Base-by-base conservation (phyloP, 345 rosid genomes). In the Eucalyptus regnans region DNA sequence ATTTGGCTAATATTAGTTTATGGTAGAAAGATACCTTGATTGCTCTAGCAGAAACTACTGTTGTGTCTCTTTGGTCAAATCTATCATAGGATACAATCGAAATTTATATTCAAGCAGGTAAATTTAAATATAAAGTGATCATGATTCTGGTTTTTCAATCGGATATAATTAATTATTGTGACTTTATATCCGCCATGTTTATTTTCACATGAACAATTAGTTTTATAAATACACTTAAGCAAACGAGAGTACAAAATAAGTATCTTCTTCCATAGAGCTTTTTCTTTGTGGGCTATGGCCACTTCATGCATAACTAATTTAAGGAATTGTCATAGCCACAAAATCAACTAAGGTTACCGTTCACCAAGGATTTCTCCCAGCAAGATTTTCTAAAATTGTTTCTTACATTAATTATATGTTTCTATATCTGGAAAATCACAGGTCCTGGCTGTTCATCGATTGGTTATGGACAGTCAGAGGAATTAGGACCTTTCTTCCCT, bases 361-460 rank as follows among this genome's bases (percentile, higher is more conserved):
- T 51, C 43, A 68, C 80, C 7, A 33, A 68, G 44, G 25, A 17
- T 68, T 68, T 68, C 80, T 27, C 68, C 43, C 80, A 9, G 27
- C 71, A 46, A 56, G 80, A 54, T 44, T 43, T 13, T 54, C 10
- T 64, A 60, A 13, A 12, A 13, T 62, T 18, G 11, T 68, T 25
- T 27, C 27, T 29, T 15, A n/a, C 15, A 8, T 12, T 18, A 3
- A 29, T 71, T 25, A 13, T 9, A 20, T 50, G 33, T 25, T 64
- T 56, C 27, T 27, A 46, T 7, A 41, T 79, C 86, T 11, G 18
- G 18, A 49, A 12, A 89, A 56, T 86, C 88, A 18, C 89, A 96
- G 98, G 98, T 71, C 99, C 97, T 3, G 98, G 98, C 13, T 97
- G 99, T 90, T 96, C 97, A 44, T 96, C 97, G 17, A 89, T 96